Percentiles rank a stretch among this genome's conserved stretches.
Evolutionary conservation across 495 filamentous ascomycete species (phyloP).

Genomic region (Hypoxylon perforatum): DNA sequence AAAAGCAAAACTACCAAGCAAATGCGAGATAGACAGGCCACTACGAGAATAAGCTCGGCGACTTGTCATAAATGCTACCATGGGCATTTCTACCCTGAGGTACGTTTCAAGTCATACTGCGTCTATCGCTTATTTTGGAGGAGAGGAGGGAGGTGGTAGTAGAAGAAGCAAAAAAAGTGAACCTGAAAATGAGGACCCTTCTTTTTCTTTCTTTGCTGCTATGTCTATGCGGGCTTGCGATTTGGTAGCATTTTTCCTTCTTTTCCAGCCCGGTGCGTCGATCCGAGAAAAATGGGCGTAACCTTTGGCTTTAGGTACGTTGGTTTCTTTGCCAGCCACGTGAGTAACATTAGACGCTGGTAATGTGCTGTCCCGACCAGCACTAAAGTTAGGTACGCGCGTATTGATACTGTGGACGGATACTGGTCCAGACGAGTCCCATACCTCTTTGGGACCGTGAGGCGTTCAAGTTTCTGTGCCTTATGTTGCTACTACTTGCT

Average conservation of each 20-base stretch:
- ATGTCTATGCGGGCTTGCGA: too few species aligned
- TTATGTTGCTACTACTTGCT: conserved; percentile 17
- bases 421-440: conserved; percentile 17
- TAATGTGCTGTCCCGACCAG: conserved; percentile 20
- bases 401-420: conserved; percentile 29
- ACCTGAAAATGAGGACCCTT: conserved; percentile 12
- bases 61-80: conserved; percentile 32
- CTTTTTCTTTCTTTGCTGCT: not conserved
- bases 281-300: conserved; percentile 24
- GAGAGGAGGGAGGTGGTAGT: not conserved
- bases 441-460: conserved; percentile 20
- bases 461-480: conserved; percentile 13
- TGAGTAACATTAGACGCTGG: conserved; percentile 38
- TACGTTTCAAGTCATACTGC: conserved; percentile 19
- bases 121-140: conserved; percentile 16
- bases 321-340: conserved; percentile 41
- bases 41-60: conserved; percentile 14
- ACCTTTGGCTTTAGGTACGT: not conserved
- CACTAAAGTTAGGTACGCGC: conserved; percentile 12
- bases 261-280: conserved; percentile 17
- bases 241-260: conserved; percentile 6
- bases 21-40: not conserved
- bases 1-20: not conserved
- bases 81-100: too few species aligned
- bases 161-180: conserved; percentile 38